Conservation (phyloP, 23 red algal species). For the Gracilaria gracilis region DNA sequence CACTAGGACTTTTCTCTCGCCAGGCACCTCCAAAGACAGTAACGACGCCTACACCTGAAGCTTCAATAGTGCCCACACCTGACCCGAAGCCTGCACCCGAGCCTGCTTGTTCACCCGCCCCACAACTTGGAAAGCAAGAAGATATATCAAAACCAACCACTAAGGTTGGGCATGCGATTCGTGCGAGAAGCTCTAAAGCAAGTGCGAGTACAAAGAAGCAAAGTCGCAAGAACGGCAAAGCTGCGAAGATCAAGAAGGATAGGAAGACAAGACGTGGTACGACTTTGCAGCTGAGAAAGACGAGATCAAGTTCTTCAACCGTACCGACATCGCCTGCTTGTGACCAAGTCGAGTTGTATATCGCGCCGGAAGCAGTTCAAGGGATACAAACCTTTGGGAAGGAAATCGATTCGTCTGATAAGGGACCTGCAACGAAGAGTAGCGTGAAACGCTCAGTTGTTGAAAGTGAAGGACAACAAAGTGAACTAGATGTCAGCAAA, state of each 20-base stretch:
- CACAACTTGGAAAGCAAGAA: background rate
- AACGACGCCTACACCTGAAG: background rate
- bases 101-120: background rate
- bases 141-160: background rate
- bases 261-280: background rate
- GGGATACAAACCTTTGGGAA: background rate
- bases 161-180: background rate
- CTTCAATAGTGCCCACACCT: background rate
- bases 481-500: background rate
- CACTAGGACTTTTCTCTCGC: slow-evolving; percentile 1
- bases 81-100: background rate
- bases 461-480: background rate
- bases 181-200: background rate
- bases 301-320: background rate
- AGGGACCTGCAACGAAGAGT: background rate
- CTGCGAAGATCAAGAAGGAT: background rate
- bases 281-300: background rate
- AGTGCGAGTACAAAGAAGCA: background rate
- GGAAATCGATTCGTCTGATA: background rate
- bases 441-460: background rate
- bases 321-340: background rate
- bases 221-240: background rate
- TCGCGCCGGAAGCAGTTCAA: background rate
- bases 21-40: background rate
- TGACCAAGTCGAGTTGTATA: background rate